A percentile compares a stretch with the other conserved stretches of the same genome.
These are phyloP conservation scores for Spirogloea muscicola DNA, from an alignment of 139 green algal species.

Conservation along the genomic window DNA sequence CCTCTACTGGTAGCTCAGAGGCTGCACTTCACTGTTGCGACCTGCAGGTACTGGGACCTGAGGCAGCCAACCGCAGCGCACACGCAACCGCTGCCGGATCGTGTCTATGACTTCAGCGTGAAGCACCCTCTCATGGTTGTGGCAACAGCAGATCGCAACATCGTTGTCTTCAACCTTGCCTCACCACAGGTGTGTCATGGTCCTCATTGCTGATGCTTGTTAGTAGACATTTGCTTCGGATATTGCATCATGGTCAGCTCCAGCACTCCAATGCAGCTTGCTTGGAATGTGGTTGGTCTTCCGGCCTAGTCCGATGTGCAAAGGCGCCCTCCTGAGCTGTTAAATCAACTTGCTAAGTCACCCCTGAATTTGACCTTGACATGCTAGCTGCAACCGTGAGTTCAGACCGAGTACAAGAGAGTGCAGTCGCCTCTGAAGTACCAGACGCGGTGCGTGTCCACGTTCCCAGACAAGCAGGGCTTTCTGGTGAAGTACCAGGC, in stretches of 20 bases:
- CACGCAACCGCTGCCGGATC: slow-evolving; percentile 76
- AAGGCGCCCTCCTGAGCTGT: no score
- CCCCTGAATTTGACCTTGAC: no score
- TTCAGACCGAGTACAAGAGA: slow-evolving; percentile 69
- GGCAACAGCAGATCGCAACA: slow-evolving; percentile 69
- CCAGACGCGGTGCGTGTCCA: slow-evolving; percentile 85
- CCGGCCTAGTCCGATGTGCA: no score
- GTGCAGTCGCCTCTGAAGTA: slow-evolving; percentile 89
- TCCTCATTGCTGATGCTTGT: no score
- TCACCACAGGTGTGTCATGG: slow-evolving; percentile 51
- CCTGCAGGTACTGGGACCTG: slow-evolving; percentile 65
- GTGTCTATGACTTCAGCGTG: slow-evolving; percentile 82
- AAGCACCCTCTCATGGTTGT: slow-evolving; percentile 70
- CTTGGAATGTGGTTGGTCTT: no score
- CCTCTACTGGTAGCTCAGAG: no score
- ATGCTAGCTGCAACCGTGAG: no score
- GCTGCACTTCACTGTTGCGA: no score
- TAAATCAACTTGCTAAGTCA: no score
- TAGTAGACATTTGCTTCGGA: no score
- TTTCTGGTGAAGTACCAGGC: slow-evolving; percentile 86
- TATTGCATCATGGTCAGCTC: no score
- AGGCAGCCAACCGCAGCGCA: slow-evolving; percentile 61
- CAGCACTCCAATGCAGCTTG: no score
- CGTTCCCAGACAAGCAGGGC: slow-evolving; percentile 83
- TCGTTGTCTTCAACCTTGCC: slow-evolving; percentile 68